Percentiles rank a stretch among this genome's conserved stretches.
phyloP scores from a whole-genome alignment of 192 early-diverging fungal species.

The Spizellomyces sp. region DNA sequence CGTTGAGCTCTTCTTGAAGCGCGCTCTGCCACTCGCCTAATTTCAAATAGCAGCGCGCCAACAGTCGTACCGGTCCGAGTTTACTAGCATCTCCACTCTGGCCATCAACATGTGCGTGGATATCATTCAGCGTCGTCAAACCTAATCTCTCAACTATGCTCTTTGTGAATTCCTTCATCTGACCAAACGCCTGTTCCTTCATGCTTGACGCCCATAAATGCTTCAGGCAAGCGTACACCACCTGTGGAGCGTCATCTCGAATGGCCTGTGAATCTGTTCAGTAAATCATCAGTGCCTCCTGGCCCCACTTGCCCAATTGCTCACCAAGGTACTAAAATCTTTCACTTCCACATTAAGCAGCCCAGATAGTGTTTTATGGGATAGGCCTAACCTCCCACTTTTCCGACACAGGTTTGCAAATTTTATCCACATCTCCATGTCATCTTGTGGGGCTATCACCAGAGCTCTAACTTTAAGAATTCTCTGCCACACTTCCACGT shows the following conservation, averaged over 20 bases:
- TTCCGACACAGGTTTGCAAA: slow-evolving; percentile 95
- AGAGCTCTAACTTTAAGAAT: slow-evolving; percentile 85
- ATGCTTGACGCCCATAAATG: slow-evolving; percentile 79
- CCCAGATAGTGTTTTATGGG: slow-evolving; percentile 75
- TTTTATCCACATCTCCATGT: slow-evolving; percentile 95
- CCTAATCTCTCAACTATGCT: slow-evolving; percentile 67
- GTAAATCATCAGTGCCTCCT: not conserved
- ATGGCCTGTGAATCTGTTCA: slow-evolving; percentile 35
- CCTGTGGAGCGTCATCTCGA: slow-evolving; percentile 59
- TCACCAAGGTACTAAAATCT: slow-evolving; percentile 48
- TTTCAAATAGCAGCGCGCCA: slow-evolving; percentile 82
- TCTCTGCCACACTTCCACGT: slow-evolving; percentile 95
- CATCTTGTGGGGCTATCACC: slow-evolving; percentile 86
- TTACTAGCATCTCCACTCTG: slow-evolving; percentile 41
- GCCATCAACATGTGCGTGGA: slow-evolving; percentile 42
- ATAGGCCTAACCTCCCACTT: slow-evolving; percentile 75
- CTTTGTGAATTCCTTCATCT: slow-evolving; percentile 78
- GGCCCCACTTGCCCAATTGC: not conserved
- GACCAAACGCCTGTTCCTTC: slow-evolving; percentile 67
- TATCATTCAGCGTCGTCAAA: slow-evolving; percentile 54
- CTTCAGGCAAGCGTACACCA: slow-evolving; percentile 92
- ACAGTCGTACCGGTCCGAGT: slow-evolving; percentile 39
- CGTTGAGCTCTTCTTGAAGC: slow-evolving; percentile 60
- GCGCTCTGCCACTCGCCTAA: slow-evolving; percentile 90
- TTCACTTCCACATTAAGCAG: slow-evolving; percentile 64